Base-by-base conservation (phyloP, 1,284 basidiomycete species). In the Austroboletus novae-zelandiae region DNA sequence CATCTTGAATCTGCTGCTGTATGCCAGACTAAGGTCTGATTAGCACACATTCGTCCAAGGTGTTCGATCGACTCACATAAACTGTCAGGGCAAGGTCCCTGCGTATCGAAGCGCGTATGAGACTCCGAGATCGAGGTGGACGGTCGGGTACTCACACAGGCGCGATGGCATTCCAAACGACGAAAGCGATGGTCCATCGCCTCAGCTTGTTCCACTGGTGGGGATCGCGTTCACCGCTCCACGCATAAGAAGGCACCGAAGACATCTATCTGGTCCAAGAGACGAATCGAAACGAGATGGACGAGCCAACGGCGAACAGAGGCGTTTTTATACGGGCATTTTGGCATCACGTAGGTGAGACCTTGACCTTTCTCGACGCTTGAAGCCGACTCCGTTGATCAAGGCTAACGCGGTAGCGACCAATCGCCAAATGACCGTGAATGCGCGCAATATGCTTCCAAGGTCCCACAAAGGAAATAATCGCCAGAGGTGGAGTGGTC, bases 111-210 rank as follows among this genome's bases (percentile, higher is more conserved):
- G 18, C 1, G n/a, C 11, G 23, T 9, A 36, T 59, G 43, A 54
- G 50, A 37, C 25, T 11, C 23, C 32, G 10, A 4, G 2, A 37
- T 20, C 8, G 6, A 18, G 8, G 4, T 3, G 50, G 7, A 25
- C 29, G 42, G 8, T 1, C 20, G n/a, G 36, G 7, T 13, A 51
- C 62, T 48, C 15, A 66, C 62, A 65, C 54, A 18, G 65, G 62
- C 27, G 65, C 65, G 18, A 66, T 66, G 14, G 50, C 48, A 17
- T 66, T 57, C 63, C 61, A 67, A 45, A 65, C 42, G n/a, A 65
- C 57, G 20, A 67, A 55, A 20, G 50, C 43, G 17, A 65, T 66
- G 43, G 51, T 50, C 65, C 65, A 67, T 32, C 62, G 55, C 7
- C 59, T 55, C 57, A 39, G 54, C 41, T 62, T 67, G 55, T 40